Evolutionary conservation across 345 rosid genomes (phyloP).

Genomic region (Arabidopsis thaliana): TAIR10.1 NC_003071.7:7625501-7626000

Average conservation of each 20-base stretch:
- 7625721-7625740: slow-evolving; percentile 63
- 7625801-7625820: slow-evolving; percentile 60
- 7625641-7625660: slow-evolving; percentile 55
- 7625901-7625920: slow-evolving; percentile 52
- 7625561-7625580: slow-evolving; percentile 60
- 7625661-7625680: slow-evolving; percentile 65
- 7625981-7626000: slow-evolving; percentile 55
- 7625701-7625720: slow-evolving; percentile 55
- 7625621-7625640: slow-evolving; percentile 63
- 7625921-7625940: slow-evolving; percentile 52
- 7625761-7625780: slow-evolving; percentile 61
- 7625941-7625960: slow-evolving; percentile 64
- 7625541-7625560: slow-evolving; percentile 71
- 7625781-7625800: slow-evolving; percentile 61
- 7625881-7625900: slow-evolving; percentile 53
- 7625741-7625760: slow-evolving; percentile 55
- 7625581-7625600: slow-evolving; percentile 57
- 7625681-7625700: slow-evolving; percentile 55
- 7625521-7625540: slow-evolving; percentile 61
- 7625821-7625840: slow-evolving; percentile 70
- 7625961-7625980: slow-evolving; percentile 67
- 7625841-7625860: slow-evolving; percentile 58
- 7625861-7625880: slow-evolving; percentile 55
- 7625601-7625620: slow-evolving; percentile 57
- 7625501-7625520: slow-evolving; percentile 71